Percentiles rank a stretch among this genome's conserved stretches.
phyloP scores from a whole-genome alignment of 306 rosid species.

The Cucumis sativus region DNA sequence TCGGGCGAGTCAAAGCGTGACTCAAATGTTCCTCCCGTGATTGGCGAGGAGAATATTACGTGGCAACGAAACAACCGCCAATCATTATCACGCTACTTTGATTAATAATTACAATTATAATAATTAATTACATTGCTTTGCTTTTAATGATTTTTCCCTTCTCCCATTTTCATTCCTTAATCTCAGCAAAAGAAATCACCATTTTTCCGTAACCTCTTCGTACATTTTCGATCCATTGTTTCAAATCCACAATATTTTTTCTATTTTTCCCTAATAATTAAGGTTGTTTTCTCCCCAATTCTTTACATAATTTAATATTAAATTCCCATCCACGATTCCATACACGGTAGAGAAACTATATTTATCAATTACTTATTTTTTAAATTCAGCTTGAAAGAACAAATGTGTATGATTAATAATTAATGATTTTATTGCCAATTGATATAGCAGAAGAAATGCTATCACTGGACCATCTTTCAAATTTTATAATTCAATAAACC shows the following conservation, averaged over 20 bases:
- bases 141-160: neutral
- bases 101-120: neutral
- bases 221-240: neutral
- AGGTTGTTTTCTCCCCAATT: neutral
- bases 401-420: no score
- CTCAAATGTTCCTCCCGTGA: constrained; percentile 1
- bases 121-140: neutral
- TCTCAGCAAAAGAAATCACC: neutral
- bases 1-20: neutral
- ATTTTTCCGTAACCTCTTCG: constrained; percentile 8
- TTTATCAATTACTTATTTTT: no score
- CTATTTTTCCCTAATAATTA: neutral
- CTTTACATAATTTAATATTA: no score
- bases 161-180: neutral
- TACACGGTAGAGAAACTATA: no score
- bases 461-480: no score
- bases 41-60: neutral
- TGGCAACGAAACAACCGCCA: neutral
- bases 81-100: neutral
- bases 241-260: neutral
- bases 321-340: no score
- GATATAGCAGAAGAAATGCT: no score
- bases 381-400: no score
- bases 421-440: no score
- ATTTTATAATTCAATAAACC: no score